Percentiles rank a stretch among this genome's conserved stretches.
These are phyloP conservation scores for Cicer pinnatifidum DNA, from an alignment of 306 rosid species.

Conservation along the genomic window DNA sequence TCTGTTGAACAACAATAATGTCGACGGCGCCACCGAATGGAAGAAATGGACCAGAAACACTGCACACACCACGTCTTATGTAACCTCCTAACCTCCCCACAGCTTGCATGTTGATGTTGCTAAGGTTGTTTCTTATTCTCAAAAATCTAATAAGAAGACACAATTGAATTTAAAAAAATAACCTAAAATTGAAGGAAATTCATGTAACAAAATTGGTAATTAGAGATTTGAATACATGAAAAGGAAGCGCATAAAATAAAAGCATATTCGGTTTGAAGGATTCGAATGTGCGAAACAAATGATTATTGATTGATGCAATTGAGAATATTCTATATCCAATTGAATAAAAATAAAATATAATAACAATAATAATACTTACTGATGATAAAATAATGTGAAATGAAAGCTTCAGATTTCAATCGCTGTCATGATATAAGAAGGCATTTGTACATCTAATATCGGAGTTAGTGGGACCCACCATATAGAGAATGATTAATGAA, in stretches of 20 bases:
- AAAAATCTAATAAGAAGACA: not conserved
- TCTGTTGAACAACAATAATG: conserved; percentile 84
- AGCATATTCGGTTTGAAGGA: conserved; percentile 45
- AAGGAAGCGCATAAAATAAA: not conserved
- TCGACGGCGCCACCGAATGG: conserved; percentile 97
- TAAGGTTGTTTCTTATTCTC: not conserved
- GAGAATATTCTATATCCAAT: conserved; percentile 38
- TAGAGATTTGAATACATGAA: not conserved
- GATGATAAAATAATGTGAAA: too few species aligned
- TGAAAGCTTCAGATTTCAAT: too few species aligned
- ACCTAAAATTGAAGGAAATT: not conserved
- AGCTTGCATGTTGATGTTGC: conserved; percentile 56
- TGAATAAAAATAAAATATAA: not conserved
- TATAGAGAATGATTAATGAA: too few species aligned
- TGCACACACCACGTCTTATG: conserved; percentile 67
- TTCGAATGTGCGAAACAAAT: conserved; percentile 27
- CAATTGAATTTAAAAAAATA: not conserved
- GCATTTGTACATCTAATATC: too few species aligned
- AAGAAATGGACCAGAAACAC: conserved; percentile 78
- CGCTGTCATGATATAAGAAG: too few species aligned
- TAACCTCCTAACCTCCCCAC: conserved; percentile 79
- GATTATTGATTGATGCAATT: not conserved
- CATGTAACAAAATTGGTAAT: not conserved
- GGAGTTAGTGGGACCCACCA: too few species aligned
- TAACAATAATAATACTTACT: too few species aligned